Conservation (phyloP, 2,329 filamentous ascomycete species). For the Aspergillus texensis region DNA sequence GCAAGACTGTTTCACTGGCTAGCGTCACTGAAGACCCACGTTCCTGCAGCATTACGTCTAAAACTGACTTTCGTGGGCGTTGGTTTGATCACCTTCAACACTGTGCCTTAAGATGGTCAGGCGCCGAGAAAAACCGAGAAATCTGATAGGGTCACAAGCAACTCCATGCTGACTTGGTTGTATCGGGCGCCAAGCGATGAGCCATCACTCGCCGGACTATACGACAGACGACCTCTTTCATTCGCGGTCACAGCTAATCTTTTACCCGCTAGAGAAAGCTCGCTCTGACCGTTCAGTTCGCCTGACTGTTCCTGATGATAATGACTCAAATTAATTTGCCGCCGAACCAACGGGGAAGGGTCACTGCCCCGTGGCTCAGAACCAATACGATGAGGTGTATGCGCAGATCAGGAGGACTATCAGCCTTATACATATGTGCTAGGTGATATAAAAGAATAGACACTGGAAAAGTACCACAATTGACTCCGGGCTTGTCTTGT, state of each 20-base stretch:
- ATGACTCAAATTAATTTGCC: slow-evolving; percentile 21
- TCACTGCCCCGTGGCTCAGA: slow-evolving; percentile 22
- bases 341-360: slow-evolving; percentile 5
- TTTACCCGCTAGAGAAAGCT: background rate
- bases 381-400: background rate
- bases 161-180: slow-evolving; percentile 18
- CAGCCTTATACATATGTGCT: background rate
- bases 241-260: slow-evolving; percentile 3
- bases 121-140: background rate
- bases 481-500: background rate
- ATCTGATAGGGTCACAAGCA: slow-evolving; percentile 22
- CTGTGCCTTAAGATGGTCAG: slow-evolving; percentile 1
- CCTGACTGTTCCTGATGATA: slow-evolving; percentile 19
- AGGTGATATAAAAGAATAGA: background rate
- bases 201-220: slow-evolving; percentile 3
- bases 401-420: slow-evolving; percentile 18
- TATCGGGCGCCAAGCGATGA: slow-evolving; percentile 17
- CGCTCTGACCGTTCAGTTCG: slow-evolving; percentile 15
- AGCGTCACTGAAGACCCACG: background rate
- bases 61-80: background rate
- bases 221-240: background rate
- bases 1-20: background rate
- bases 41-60: slow-evolving; percentile 4
- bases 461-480: background rate
- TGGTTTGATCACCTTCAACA: background rate